A percentile compares a stretch with the other conserved stretches of the same genome.
Conservation (phyloP, 31 red algal genomes). For the Endocladia muricata region DNA sequence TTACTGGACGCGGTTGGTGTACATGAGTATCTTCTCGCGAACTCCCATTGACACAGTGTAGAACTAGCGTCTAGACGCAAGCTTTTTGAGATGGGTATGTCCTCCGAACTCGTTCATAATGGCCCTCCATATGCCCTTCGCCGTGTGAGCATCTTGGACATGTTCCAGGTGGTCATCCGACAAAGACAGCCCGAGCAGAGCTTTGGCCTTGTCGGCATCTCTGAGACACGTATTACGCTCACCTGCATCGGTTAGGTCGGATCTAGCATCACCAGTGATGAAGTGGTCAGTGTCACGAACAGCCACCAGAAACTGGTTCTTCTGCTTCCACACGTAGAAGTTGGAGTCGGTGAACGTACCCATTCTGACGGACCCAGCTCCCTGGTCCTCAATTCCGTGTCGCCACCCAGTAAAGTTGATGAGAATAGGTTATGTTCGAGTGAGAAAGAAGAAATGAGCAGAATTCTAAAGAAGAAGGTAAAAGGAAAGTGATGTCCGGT, state of each 20-base stretch:
- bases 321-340: no score
- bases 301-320: no score
- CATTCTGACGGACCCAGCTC: no score
- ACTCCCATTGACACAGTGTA: constrained; percentile 26
- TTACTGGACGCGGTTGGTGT: not conserved
- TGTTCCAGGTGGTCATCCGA: constrained; percentile 30
- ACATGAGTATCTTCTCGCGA: constrained; percentile 25
- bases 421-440: no score
- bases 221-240: not conserved
- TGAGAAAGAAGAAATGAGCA: no score
- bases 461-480: no score
- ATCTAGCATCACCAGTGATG: not conserved
- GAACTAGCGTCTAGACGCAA: constrained; percentile 10
- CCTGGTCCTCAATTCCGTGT: no score
- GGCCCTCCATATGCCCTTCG: constrained; percentile 20
- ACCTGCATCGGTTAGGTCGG: not conserved
- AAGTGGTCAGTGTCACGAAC: constrained; percentile 1
- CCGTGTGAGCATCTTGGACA: not conserved
- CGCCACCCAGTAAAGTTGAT: no score
- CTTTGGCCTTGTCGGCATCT: constrained; percentile 5
- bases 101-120: constrained; percentile 27
- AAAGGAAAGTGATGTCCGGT: no score
- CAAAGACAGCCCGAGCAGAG: constrained; percentile 4
- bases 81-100: constrained; percentile 1
- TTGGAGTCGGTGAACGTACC: no score